Evolutionary conservation across 208 protist genomes (phyloP).

Genomic region (Trypanosoma theileri): DNA sequence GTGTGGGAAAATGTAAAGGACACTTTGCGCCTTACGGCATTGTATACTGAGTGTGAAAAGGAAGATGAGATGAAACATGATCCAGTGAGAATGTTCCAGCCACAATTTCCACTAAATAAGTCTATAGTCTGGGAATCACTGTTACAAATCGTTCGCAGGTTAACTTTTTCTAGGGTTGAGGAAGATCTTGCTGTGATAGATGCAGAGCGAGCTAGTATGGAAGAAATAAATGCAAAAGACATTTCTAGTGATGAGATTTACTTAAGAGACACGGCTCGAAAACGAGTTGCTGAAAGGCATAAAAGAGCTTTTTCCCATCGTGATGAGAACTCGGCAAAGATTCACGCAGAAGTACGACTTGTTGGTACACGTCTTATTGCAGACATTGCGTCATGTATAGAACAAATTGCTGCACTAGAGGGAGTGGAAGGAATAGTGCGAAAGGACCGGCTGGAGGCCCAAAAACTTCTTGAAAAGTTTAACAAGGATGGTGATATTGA

Average conservation of each 20-base stretch:
- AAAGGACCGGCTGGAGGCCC: constrained; percentile 42
- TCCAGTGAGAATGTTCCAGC: not conserved
- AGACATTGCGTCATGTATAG: constrained; percentile 53
- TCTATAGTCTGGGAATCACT: constrained; percentile 17
- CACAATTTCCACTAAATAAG: constrained; percentile 1
- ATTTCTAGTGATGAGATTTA: not conserved
- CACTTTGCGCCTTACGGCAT: constrained; percentile 2
- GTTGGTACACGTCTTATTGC: constrained; percentile 41
- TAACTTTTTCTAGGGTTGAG: constrained; percentile 20
- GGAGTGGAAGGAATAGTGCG: constrained; percentile 41
- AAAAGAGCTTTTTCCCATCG: constrained; percentile 4
- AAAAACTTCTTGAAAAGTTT: constrained; percentile 43
- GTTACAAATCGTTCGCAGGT: not conserved
- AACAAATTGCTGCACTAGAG: constrained; percentile 48
- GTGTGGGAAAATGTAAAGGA: constrained; percentile 22
- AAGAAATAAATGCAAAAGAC: not conserved
- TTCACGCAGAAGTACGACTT: constrained; percentile 39
- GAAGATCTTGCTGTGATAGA: constrained; percentile 24
- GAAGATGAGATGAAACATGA: not conserved
- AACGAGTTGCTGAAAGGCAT: constrained; percentile 25
- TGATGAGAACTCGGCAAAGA: not conserved
- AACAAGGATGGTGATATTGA: constrained; percentile 48
- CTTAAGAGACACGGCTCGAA: constrained; percentile 2
- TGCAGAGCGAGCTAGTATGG: constrained; percentile 12
- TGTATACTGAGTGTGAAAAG: constrained; percentile 2